Evolutionary conservation across 352 stramenopile species (phyloP).

Genomic region (Phytophthora foliorum): DNA sequence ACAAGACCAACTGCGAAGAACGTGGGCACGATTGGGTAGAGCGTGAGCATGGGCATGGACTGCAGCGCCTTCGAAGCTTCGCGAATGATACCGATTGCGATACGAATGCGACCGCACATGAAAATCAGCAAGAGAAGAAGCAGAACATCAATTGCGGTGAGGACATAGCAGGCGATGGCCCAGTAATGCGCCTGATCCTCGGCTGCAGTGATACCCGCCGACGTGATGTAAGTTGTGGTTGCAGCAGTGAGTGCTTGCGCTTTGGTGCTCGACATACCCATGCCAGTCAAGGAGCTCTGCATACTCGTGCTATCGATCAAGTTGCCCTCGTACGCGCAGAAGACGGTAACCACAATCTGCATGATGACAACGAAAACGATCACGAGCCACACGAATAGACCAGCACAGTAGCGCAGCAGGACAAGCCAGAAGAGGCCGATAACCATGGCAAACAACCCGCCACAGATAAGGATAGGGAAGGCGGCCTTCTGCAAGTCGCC

Average conservation of each 20-base stretch:
- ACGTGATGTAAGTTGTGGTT: slow-evolving; percentile 69
- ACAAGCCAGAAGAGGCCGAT: slow-evolving; percentile 84
- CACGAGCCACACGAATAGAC: slow-evolving; percentile 84
- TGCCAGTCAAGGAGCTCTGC: slow-evolving; percentile 56
- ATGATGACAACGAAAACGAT: slow-evolving; percentile 73
- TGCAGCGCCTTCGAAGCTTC: slow-evolving; percentile 86
- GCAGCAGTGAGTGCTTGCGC: slow-evolving; percentile 42
- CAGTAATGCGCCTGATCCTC: slow-evolving; percentile 74
- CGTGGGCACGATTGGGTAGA: slow-evolving; percentile 81
- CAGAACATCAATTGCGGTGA: slow-evolving; percentile 70
- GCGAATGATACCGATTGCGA: slow-evolving; percentile 89
- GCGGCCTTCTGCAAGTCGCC: slow-evolving; percentile 84
- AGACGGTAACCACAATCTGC: slow-evolving; percentile 77
- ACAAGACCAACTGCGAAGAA: slow-evolving; percentile 74
- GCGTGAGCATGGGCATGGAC: slow-evolving; percentile 79
- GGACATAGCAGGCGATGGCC: slow-evolving; percentile 80
- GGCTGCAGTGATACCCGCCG: slow-evolving; percentile 51
- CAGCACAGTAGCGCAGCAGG: slow-evolving; percentile 77
- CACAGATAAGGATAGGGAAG: slow-evolving; percentile 81
- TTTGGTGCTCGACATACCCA: slow-evolving; percentile 54
- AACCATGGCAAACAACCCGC: slow-evolving; percentile 68
- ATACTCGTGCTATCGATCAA: slow-evolving; percentile 64
- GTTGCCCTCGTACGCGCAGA: slow-evolving; percentile 79
- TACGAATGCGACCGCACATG: slow-evolving; percentile 85
- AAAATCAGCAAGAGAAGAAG: slow-evolving; percentile 80